phyloP scores from a whole-genome alignment of 768 basidiomycete genomes.

The Tubosaeta sp. region DNA sequence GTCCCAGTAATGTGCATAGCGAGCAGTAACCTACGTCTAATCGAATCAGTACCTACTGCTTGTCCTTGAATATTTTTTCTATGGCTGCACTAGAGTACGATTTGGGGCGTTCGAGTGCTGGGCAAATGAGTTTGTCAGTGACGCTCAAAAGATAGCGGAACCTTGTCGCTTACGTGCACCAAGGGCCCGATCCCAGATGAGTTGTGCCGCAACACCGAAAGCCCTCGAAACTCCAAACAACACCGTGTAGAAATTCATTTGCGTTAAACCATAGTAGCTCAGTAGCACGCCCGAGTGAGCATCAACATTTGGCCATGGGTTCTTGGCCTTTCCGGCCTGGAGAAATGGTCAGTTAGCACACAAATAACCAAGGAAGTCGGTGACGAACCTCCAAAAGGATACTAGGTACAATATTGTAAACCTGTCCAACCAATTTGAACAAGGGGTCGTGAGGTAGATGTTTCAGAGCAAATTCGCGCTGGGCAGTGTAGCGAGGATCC shows the following conservation, averaged over 20 bases:
- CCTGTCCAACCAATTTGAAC: conserved; percentile 91
- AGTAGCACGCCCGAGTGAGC: conserved; percentile 92
- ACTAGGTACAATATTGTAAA: conserved; percentile 83
- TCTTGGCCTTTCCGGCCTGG: conserved; percentile 88
- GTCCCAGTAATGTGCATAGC: neutral
- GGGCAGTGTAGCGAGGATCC: conserved; percentile 89
- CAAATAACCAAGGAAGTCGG: neutral
- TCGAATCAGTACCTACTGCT: conserved; percentile 7
- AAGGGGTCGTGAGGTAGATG: conserved; percentile 83
- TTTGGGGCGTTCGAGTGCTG: conserved; percentile 87
- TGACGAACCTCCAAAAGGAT: conserved; percentile 74
- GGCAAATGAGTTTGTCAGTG: neutral
- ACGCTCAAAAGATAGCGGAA: neutral
- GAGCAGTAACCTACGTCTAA: neutral
- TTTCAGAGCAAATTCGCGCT: conserved; percentile 84
- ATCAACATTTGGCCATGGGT: conserved; percentile 97
- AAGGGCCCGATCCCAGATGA: conserved; percentile 91
- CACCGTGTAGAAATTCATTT: conserved; percentile 97
- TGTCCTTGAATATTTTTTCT: conserved; percentile 67
- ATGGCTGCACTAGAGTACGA: conserved; percentile 82
- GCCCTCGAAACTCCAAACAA: conserved; percentile 96
- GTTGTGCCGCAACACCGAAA: conserved; percentile 83
- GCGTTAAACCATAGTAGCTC: conserved; percentile 78
- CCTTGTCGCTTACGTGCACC: conserved; percentile 67
- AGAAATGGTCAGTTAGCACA: neutral